phyloP scores from a whole-genome alignment of 2,329 filamentous ascomycete genomes.

The Aspergillus sp. region DNA sequence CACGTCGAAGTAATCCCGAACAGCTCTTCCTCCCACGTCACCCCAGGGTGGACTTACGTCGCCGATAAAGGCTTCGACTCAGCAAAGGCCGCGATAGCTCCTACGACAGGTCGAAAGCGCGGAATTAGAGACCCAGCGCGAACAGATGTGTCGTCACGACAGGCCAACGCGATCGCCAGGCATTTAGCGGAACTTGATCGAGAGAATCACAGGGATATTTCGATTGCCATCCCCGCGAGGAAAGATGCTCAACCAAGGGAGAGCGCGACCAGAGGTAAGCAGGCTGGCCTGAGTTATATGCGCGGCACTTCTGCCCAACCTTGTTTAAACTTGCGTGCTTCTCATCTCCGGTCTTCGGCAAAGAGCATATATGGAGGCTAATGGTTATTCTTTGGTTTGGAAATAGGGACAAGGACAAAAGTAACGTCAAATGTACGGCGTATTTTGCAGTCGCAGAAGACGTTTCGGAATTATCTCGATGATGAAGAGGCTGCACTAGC shows the following conservation, averaged over 20 bases:
- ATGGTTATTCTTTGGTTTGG: neutral
- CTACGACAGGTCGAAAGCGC: conserved; percentile 64
- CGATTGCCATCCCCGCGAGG: conserved; percentile 67
- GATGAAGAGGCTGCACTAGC: conserved; percentile 49
- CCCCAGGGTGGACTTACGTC: conserved; percentile 91
- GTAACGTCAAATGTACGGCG: conserved; percentile 48
- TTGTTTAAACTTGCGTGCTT: neutral
- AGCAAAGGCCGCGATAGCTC: conserved; percentile 55
- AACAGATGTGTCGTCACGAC: conserved; percentile 73
- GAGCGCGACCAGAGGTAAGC: conserved; percentile 39
- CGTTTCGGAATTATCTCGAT: conserved; percentile 52
- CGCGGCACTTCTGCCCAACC: neutral
- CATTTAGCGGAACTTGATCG: conserved; percentile 80
- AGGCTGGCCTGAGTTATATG: neutral
- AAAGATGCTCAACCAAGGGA: conserved; percentile 39
- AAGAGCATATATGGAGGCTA: neutral
- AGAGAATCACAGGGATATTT: conserved; percentile 71
- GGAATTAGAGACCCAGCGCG: conserved; percentile 59
- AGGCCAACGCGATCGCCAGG: conserved; percentile 77
- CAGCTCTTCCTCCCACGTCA: conserved; percentile 64
- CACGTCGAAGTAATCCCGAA: conserved; percentile 82
- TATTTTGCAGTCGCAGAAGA: conserved; percentile 50
- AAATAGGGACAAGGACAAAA: conserved; percentile 40
- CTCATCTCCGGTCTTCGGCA: too few species aligned
- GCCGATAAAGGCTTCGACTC: conserved; percentile 67